Base-by-base conservation (phyloP, 805 yeast genomes). In the Candida easanensis region DNA sequence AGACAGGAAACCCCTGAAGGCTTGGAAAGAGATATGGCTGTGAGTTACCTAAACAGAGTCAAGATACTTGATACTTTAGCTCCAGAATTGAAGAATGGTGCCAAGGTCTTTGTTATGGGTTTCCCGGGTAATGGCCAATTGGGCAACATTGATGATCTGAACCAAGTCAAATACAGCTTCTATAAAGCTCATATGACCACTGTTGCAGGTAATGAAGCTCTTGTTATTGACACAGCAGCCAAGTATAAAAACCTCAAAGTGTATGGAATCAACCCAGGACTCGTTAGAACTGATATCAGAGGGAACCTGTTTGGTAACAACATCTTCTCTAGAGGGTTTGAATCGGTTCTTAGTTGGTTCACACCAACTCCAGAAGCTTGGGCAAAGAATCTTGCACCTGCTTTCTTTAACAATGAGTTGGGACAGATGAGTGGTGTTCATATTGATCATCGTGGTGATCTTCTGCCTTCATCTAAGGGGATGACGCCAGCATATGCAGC, bases 181-280 rank as follows among this genome's bases (percentile, higher is more conserved):
- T 30, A 47, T 26, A 42, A 38, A 7, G 61, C 70, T 3, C 74
- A 69, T 44, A 59, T 62, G 65, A 67, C 56, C 38, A 69, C 73
- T 0, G 72, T 69, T n/a, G 73, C 73, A 2, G 71, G 70, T 1
- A 69, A 69, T 43, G 74, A 69, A 46, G 56, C 67, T 1, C 44
- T 69, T 19, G 70, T 68, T 2, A 31, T 50, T 8, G 53, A 57
- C 37, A 37, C 49, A n/a, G 53, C 46, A 1, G 19, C 41, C 11
- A 45, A 46, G 20, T 58, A 53, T 38, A 52, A 59, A 1, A 44
- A 53, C 15, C 44, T 55, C n/a, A 44, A 57, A 32, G 41, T 63
- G 27, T 68, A 48, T 48, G 74, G 74, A 1, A 55, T 69, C 30
- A 69, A 69, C 41, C 74, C 73, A 5, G 73, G 73, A 2, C 5